Conservation (phyloP, 2,329 filamentous ascomycete genomes). For the Diaporthe sp. region DNA sequence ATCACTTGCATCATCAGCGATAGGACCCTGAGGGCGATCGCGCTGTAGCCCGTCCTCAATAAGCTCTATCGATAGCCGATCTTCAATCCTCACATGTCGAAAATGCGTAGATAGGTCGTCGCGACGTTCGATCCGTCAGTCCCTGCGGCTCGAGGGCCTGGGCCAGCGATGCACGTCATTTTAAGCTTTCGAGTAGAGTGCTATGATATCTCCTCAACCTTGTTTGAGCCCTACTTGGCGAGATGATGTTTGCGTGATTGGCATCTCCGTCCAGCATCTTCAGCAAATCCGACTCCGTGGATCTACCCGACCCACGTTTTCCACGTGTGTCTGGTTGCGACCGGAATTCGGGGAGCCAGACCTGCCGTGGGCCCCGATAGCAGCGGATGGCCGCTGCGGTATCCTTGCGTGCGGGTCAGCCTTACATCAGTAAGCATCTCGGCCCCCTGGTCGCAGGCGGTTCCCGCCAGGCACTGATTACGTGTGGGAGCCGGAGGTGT, state of each 20-base stretch:
- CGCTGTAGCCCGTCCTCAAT: not conserved
- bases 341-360: constrained; percentile 6
- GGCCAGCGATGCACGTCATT: not conserved
- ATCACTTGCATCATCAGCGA: not conserved
- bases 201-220: not conserved
- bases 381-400: not conserved
- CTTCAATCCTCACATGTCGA: not conserved
- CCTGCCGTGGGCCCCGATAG: not conserved
- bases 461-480: not conserved
- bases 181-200: constrained; percentile 11
- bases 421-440: constrained; percentile 9
- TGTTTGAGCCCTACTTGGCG: not conserved
- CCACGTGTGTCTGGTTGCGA: not conserved
- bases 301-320: not conserved
- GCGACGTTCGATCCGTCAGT: too few relatives aligned
- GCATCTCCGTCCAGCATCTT: not conserved
- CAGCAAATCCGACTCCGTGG: not conserved
- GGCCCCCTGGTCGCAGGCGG: not conserved
- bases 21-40: not conserved
- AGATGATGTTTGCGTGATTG: not conserved
- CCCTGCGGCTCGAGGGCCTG: not conserved
- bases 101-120: not conserved
- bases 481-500: not conserved
- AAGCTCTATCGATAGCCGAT: not conserved
- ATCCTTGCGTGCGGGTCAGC: constrained; percentile 5